phyloP scores from a whole-genome alignment of 78 protist species.

The Dictyostelium brefeldianum region DNA sequence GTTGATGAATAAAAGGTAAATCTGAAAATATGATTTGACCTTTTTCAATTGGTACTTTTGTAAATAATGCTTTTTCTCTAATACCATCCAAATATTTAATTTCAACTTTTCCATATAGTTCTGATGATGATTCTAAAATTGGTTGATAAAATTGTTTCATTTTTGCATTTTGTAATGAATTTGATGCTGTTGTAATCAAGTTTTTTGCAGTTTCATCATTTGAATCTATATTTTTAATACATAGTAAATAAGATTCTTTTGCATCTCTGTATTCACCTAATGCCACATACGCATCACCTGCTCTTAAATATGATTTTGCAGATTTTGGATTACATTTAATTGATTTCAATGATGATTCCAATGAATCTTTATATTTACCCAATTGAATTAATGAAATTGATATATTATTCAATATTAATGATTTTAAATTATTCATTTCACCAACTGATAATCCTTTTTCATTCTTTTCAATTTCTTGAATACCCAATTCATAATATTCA shows the following conservation, averaged over 20 bases:
- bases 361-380: conserved; percentile 18
- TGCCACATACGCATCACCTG: conserved; percentile 43
- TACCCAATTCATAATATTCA: neutral
- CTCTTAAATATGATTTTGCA: conserved; percentile 35
- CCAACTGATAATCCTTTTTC: neutral
- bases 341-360: conserved; percentile 34
- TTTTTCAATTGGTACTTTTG: conserved; percentile 38
- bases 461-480: neutral
- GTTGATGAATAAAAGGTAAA: conserved; percentile 30
- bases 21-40: conserved; percentile 58
- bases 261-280: conserved; percentile 49
- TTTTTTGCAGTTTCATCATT: conserved; percentile 6
- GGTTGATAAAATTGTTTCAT: conserved; percentile 78
- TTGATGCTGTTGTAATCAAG: conserved; percentile 24
- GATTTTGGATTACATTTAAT: neutral
- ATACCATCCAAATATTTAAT: conserved; percentile 39
- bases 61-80: conserved; percentile 42
- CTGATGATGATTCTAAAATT: conserved; percentile 17
- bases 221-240: conserved; percentile 19
- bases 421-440: conserved; percentile 3
- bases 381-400: conserved; percentile 24
- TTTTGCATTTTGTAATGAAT: conserved; percentile 36
- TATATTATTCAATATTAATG: conserved; percentile 26
- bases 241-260: conserved; percentile 42
- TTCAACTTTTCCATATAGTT: conserved; percentile 17